Evolutionary conservation across 2,329 filamentous ascomycete species (phyloP), one percentile per base, ranked within the genome.

Genomic region (Botrytis pseudocinerea): DNA sequence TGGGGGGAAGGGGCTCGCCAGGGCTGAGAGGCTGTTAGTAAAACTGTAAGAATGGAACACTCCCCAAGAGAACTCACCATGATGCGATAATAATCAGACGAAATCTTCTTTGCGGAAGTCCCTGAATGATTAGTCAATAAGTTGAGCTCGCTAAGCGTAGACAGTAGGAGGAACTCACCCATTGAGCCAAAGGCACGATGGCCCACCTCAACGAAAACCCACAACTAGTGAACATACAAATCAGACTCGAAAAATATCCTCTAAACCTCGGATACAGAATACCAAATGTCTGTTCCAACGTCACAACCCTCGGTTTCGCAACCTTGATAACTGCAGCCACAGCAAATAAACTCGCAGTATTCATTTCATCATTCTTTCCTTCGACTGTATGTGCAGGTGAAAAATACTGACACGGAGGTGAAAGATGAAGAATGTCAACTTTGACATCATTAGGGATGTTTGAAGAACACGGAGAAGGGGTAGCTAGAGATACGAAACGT

Each of bases 271-370:
- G 82, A 35, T 85, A 83, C 0, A 87, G 80, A 1, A 97, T 85
- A 0, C 93, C 93, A 70, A 89, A 90, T 0, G 93, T 95, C 78
- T 97, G 92, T 77, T 97, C 94, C 0, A 97, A 83, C 0, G 93
- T 97, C 2, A 93, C 87, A 0, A 96, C 79, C 0, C 93, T 86
- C 0, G 94, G 93, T 0, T 85, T 87, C 0, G 87, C 80, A 51
- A 86, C 86, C 8, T 85, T 81, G 0, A 95, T 82, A 0, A 94
- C 80, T 5, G 86, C 81, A 1, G 84, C 82, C 69, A 88, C 88
- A 0, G 85, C 83, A 75, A 87, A 88, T 0, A 90, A 78, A 0
- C 85, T 85, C 1, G 89, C 89, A 0, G 88, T 89, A 76, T 97
- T 96, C 0, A 82, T 85, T 1, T 92, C 91, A 63, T 94, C 91